Percentiles rank a stretch among this genome's conserved stretches.
These are phyloP conservation scores for Vitis riparia DNA, from an alignment of 164 flowering plant genomes.

Conservation along the genomic window DNA sequence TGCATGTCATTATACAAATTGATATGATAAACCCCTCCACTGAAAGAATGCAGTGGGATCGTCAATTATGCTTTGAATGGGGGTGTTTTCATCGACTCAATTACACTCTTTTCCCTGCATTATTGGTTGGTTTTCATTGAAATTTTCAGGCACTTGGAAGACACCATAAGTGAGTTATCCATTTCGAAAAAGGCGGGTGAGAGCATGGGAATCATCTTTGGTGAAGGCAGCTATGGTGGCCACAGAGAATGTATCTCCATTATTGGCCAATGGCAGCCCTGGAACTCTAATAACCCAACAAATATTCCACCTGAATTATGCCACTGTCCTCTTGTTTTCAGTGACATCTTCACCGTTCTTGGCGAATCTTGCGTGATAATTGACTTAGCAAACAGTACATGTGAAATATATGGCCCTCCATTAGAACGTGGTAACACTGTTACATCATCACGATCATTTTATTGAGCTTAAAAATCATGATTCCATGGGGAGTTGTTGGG, in stretches of 20 bases:
- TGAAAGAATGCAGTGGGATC: neutral
- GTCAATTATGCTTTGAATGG: neutral
- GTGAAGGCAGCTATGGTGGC: neutral
- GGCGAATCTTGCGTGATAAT: neutral
- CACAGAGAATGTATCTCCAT: constrained; percentile 4
- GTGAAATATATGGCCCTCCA: neutral
- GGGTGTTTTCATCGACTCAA: neutral
- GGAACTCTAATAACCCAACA: neutral
- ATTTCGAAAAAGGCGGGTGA: neutral
- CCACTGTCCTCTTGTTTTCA: neutral
- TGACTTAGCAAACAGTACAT: constrained; percentile 6
- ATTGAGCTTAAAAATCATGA: neutral
- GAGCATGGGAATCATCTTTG: neutral
- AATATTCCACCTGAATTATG: neutral
- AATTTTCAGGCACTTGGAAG: neutral
- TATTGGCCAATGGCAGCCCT: constrained; percentile 6
- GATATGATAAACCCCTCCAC: too few species aligned
- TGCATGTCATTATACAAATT: too few species aligned
- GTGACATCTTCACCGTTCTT: constrained; percentile 1
- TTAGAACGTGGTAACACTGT: neutral
- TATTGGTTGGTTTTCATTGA: neutral
- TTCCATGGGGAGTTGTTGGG: too few species aligned
- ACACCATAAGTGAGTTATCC: neutral
- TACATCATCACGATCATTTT: neutral
- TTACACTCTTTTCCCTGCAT: neutral